Percentiles rank a stretch among this genome's conserved stretches.
Conservation (phyloP, 768 basidiomycete species). For the Rhodotorula paludigena region DNA sequence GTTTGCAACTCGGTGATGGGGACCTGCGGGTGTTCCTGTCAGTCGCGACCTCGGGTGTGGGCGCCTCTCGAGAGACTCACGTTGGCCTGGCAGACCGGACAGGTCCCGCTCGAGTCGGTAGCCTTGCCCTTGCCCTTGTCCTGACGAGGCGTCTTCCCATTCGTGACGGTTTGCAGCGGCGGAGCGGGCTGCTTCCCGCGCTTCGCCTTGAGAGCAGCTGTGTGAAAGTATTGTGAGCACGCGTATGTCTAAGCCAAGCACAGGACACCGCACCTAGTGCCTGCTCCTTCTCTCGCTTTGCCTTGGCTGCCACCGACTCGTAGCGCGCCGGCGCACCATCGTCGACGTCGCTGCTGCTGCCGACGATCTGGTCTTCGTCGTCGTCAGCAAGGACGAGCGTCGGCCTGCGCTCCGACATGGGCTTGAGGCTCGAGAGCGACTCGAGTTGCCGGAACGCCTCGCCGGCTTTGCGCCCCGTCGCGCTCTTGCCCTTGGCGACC, state of each 20-base stretch:
- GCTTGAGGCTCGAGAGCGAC: slow-evolving; percentile 5
- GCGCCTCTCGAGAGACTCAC: not conserved
- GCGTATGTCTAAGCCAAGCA: not conserved
- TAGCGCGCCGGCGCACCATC: slow-evolving; percentile 8
- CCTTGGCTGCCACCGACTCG: slow-evolving; percentile 17
- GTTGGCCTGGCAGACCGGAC: not conserved
- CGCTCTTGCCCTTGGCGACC: not conserved
- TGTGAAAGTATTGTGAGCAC: not conserved
- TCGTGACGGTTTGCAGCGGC: slow-evolving; percentile 2
- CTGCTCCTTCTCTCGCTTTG: slow-evolving; percentile 20
- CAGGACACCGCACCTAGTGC: slow-evolving; percentile 2
- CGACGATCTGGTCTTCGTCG: slow-evolving; percentile 16
- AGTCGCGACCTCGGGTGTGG: not conserved
- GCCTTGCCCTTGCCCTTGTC: slow-evolving; percentile 6
- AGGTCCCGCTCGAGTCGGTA: not conserved
- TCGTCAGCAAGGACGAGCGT: slow-evolving; percentile 11
- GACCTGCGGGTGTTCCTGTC: not conserved
- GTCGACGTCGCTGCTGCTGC: not conserved
- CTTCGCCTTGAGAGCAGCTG: slow-evolving; percentile 1
- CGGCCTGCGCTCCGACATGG: slow-evolving; percentile 11
- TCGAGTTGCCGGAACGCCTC: slow-evolving; percentile 11
- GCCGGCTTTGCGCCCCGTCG: slow-evolving; percentile 8
- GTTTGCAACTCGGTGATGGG: not conserved
- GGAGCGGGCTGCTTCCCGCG: not conserved
- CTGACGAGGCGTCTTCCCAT: not conserved